Conservation (phyloP, 1,284 basidiomycete genomes). For the Rhodotorula sp. region DNA sequence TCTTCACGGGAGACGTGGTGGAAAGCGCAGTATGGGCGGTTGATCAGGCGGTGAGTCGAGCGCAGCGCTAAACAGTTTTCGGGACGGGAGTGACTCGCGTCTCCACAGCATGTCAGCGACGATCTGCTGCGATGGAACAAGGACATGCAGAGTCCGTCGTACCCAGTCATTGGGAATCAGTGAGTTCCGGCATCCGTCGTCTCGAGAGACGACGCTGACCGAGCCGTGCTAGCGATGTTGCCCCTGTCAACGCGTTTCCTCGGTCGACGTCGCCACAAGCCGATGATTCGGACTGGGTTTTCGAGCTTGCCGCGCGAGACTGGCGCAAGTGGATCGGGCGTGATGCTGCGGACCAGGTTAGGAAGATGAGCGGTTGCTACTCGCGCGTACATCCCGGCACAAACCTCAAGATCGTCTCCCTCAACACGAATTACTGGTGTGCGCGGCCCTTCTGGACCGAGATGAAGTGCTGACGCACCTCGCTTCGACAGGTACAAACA, state of each 20-base stretch:
- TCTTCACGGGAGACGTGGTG: constrained; percentile 63
- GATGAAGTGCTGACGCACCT: too few relatives aligned
- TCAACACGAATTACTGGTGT: constrained; percentile 60
- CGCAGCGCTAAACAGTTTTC: background rate
- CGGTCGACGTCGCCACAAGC: constrained; percentile 31
- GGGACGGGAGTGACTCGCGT: background rate
- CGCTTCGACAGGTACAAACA: constrained; percentile 6
- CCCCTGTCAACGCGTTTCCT: constrained; percentile 46
- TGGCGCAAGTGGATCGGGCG: constrained; percentile 44
- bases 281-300: constrained; percentile 38
- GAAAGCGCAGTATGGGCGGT: constrained; percentile 53
- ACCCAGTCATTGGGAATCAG: constrained; percentile 46
- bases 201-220: background rate
- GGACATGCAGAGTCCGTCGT: constrained; percentile 41
- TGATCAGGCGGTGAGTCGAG: constrained; percentile 14
- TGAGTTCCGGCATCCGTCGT: constrained; percentile 4
- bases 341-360: constrained; percentile 18
- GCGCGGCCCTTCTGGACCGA: background rate
- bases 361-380: constrained; percentile 37
- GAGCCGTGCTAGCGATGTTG: constrained; percentile 39
- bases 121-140: constrained; percentile 32
- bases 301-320: constrained; percentile 36
- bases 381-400: constrained; percentile 37
- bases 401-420: constrained; percentile 52
- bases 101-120: background rate